Percentiles rank a stretch among this genome's conserved stretches.
Conservation (phyloP, 1,139 yeast genomes). For the Magnusiomyces sp. region DNA sequence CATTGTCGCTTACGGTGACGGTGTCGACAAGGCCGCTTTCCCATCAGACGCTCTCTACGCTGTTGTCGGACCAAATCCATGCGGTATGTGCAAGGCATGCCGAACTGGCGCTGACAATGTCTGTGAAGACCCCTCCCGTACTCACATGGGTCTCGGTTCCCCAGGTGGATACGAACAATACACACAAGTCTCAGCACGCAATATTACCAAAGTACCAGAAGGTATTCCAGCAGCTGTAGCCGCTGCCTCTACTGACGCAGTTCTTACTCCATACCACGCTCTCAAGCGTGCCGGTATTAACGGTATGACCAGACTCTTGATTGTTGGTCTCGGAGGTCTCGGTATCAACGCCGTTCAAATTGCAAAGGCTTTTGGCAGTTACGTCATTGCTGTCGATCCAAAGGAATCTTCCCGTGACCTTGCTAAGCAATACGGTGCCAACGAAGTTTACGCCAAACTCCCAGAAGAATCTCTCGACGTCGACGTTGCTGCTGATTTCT, state of each 20-base stretch:
- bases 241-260: slow-evolving; percentile 45
- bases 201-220: slow-evolving; percentile 38
- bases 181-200: slow-evolving; percentile 28
- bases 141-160: slow-evolving; percentile 33
- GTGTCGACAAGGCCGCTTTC: slow-evolving; percentile 28
- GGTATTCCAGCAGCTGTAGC: slow-evolving; percentile 40
- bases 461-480: slow-evolving; percentile 18
- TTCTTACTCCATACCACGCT: slow-evolving; percentile 46
- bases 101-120: slow-evolving; percentile 38
- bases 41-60: slow-evolving; percentile 36
- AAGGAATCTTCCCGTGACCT: slow-evolving; percentile 30
- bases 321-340: slow-evolving; percentile 45
- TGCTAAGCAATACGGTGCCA: slow-evolving; percentile 38
- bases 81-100: slow-evolving; percentile 41
- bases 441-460: slow-evolving; percentile 37
- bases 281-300: slow-evolving; percentile 32
- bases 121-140: slow-evolving; percentile 25
- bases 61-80: slow-evolving; percentile 35
- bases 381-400: slow-evolving; percentile 37
- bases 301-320: slow-evolving; percentile 37
- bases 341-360: slow-evolving; percentile 46
- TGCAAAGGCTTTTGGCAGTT: slow-evolving; percentile 36
- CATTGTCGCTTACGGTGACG: slow-evolving; percentile 59
- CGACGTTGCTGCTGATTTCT: slow-evolving; percentile 38
- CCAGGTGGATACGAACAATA: slow-evolving; percentile 49